Conservation (phyloP, 2,329 filamentous ascomycete species). For the Monosporascus sp. region DNA sequence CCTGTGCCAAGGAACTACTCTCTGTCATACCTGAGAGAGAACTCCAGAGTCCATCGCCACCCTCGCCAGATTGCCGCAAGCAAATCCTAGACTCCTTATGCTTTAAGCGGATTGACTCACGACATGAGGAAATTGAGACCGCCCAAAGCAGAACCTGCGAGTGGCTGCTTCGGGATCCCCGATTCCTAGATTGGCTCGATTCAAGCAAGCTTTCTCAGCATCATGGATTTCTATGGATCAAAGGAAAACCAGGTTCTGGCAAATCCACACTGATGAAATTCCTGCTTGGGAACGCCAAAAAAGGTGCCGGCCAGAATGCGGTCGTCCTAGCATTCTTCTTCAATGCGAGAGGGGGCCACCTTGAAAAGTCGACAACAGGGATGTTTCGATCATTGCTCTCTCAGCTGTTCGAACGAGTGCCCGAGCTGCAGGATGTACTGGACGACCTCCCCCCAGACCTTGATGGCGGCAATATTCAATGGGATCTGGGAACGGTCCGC, state of each 20-base stretch:
- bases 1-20: too few relatives aligned
- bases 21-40: too few relatives aligned
- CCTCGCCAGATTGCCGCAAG: too few relatives aligned
- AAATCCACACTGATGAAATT: conserved; percentile 40
- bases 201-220: conserved; percentile 17
- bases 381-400: conserved; percentile 43
- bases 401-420: conserved; percentile 34
- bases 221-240: conserved; percentile 38
- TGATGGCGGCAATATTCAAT: background rate
- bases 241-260: conserved; percentile 40
- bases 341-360: conserved; percentile 35
- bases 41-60: too few relatives aligned
- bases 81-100: conserved; percentile 8
- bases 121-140: conserved; percentile 10
- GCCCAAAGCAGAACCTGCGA: conserved; percentile 17
- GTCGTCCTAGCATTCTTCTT: conserved; percentile 39
- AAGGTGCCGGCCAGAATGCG: background rate
- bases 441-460: conserved; percentile 5
- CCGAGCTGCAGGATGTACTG: conserved; percentile 27
- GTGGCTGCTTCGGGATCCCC: conserved; percentile 17
- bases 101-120: conserved; percentile 16
- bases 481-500: conserved; percentile 1
- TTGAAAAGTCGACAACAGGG: conserved; percentile 39
- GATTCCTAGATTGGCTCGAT: conserved; percentile 31
- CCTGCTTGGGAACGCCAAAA: conserved; percentile 12